Evolutionary conservation across 768 basidiomycete genomes (phyloP).

Genomic region (Dioszegia crocea): DNA sequence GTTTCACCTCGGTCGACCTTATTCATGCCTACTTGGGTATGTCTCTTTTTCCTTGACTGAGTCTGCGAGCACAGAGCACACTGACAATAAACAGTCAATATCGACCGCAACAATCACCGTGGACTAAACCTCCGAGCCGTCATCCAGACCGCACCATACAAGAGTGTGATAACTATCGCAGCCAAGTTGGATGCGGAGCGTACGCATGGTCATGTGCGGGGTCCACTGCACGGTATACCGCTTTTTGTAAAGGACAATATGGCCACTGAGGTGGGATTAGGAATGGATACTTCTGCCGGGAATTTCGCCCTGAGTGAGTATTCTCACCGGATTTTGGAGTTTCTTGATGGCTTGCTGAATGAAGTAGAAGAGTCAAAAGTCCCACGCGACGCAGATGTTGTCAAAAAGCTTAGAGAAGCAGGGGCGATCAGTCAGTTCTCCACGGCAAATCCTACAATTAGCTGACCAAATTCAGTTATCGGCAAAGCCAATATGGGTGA

Average conservation of each 20-base stretch:
- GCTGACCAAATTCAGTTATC: too few relatives aligned
- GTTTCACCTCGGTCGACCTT: slow-evolving; percentile 26
- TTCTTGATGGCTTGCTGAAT: too few relatives aligned
- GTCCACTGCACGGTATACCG: slow-evolving; percentile 36
- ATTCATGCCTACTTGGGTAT: slow-evolving; percentile 22
- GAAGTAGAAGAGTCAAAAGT: not conserved
- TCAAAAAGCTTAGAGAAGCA: slow-evolving; percentile 5
- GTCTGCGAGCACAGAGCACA: too few relatives aligned
- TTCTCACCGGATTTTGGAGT: too few relatives aligned
- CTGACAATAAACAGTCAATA: slow-evolving; percentile 12
- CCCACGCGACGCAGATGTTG: not conserved
- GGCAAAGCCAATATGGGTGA: slow-evolving; percentile 23
- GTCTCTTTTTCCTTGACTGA: not conserved
- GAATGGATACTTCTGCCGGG: slow-evolving; percentile 41
- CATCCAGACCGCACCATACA: slow-evolving; percentile 32
- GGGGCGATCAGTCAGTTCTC: slow-evolving; percentile 23
- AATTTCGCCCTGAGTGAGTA: slow-evolving; percentile 12
- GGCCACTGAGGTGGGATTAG: slow-evolving; percentile 30
- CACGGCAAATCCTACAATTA: too few relatives aligned
- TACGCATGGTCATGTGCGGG: slow-evolving; percentile 7
- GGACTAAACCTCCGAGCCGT: slow-evolving; percentile 38
- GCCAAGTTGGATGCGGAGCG: slow-evolving; percentile 25
- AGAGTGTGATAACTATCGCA: slow-evolving; percentile 25
- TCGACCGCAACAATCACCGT: slow-evolving; percentile 28
- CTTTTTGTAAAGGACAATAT: slow-evolving; percentile 41